Conservation (phyloP, 2,329 filamentous ascomycete species). For the Knufia fluminis region DNA sequence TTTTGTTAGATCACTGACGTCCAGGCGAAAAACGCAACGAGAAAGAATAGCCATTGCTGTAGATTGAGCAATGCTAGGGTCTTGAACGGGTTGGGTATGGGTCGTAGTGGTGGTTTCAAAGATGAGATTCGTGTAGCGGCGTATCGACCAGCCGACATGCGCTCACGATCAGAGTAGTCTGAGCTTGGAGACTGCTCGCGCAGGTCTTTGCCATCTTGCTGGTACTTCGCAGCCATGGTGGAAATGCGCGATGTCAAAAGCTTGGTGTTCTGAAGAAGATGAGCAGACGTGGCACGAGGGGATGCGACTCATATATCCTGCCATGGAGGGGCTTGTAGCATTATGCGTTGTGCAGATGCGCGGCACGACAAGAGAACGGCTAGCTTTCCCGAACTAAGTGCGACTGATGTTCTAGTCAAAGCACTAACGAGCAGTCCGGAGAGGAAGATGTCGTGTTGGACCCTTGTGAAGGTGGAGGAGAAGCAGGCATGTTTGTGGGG, state of each 20-base stretch:
- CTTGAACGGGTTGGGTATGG: constrained; percentile 21
- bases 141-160: constrained; percentile 39
- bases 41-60: constrained; percentile 25
- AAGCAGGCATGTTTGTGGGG: not conserved
- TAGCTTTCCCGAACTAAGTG: not conserved
- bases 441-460: too few relatives aligned
- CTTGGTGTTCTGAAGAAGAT: not conserved
- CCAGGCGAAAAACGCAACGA: constrained; percentile 19
- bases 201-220: constrained; percentile 5
- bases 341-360: not conserved
- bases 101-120: constrained; percentile 38
- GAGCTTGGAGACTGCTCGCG: constrained; percentile 8
- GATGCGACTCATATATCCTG: not conserved
- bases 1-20: not conserved
- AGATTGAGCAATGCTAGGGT: constrained; percentile 20
- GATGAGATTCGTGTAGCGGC: constrained; percentile 45
- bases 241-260: not conserved
- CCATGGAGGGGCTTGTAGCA: not conserved
- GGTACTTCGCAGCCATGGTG: constrained; percentile 4
- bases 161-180: constrained; percentile 8
- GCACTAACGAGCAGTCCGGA: too few relatives aligned
- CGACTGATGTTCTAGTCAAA: too few relatives aligned
- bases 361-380: not conserved
- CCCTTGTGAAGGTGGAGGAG: not conserved
- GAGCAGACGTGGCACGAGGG: too few relatives aligned